Conservation (phyloP, 2,329 filamentous ascomycete genomes). For the Exophiala spinifera region DNA sequence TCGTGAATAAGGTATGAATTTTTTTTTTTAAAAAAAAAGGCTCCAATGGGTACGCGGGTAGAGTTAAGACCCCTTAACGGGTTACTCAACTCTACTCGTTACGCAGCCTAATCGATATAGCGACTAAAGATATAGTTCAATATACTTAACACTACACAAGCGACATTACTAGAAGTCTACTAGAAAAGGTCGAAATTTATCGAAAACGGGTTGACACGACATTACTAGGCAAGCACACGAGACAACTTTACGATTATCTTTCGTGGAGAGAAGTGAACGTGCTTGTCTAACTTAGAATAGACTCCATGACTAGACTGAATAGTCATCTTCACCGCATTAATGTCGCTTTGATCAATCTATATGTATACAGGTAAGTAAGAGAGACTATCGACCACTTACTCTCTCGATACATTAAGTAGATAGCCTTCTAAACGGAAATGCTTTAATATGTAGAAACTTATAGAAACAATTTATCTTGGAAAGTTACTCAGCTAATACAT, state of each 20-base stretch:
- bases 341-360: conserved; percentile 22
- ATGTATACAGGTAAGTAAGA: conserved; percentile 26
- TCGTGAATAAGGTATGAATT: too few species aligned
- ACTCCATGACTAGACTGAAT: conserved; percentile 35
- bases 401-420: conserved; percentile 32
- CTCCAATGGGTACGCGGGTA: too few species aligned
- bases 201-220: too few species aligned
- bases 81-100: too few species aligned
- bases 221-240: conserved; percentile 33
- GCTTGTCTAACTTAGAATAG: conserved; percentile 32
- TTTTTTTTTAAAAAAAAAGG: too few species aligned
- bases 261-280: conserved; percentile 33
- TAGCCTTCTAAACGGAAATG: conserved; percentile 7
- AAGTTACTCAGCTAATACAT: too few species aligned
- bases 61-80: too few species aligned
- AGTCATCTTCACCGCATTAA: conserved; percentile 26
- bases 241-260: conserved; percentile 21
- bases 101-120: too few species aligned
- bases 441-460: neutral
- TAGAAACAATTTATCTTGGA: neutral
- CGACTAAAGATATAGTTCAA: too few species aligned
- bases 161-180: too few species aligned
- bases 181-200: too few species aligned
- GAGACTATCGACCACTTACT: conserved; percentile 33
- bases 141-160: too few species aligned